Base-by-base conservation (phyloP, 2,329 filamentous ascomycete species). In the Fonsecaea pedrosoi region DNA sequence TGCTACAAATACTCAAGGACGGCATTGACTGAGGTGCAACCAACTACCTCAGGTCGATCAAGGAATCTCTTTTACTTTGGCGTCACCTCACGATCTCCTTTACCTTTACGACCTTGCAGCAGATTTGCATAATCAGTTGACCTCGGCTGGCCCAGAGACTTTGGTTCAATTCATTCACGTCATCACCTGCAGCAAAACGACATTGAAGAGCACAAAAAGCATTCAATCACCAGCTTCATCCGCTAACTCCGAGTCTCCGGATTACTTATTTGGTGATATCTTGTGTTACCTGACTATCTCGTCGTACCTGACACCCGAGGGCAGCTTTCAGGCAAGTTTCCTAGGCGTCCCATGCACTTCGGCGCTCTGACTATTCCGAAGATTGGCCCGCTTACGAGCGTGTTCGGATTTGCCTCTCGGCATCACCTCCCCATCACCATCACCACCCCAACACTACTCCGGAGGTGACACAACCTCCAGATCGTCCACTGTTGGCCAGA, bases 311-410 rank as follows among this genome's bases (percentile, higher is more conserved):
- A 18, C 6, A 18, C 15, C 40, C 15, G 15, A 32, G 30, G n/a
- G 40, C 15, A 18, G 15, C 7, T 45, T 45, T 45, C n/a, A 45
- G 40, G 40, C 38, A 40, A 40, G 38, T 40, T 3, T 48, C 18
- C 42, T 48, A 48, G 42, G 42, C 45, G 25, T 50, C 7, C 30
- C 45, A 50, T 18, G 35, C 37, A 32, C 13, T 37, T 54, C 59
- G 59, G 59, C 59, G 59, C 59, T 61, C 59, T 61, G 59, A 61
- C 45, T 40, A 21, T 54, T 21, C 59, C 59, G 59, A 54, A 61
- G 59, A 61, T 61, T 61, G 59, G 59, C 38, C 59, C 59, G 59
- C 59, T 61, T 61, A 32, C 34, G 59, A 50, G 32, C 12, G 40
- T 40, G 25, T 53, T 32, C 40, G 42, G 58, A 6, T 34, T 54